Conservation (phyloP, 1,139 yeast genomes). For the Oligophagozyma castellii region DNA sequence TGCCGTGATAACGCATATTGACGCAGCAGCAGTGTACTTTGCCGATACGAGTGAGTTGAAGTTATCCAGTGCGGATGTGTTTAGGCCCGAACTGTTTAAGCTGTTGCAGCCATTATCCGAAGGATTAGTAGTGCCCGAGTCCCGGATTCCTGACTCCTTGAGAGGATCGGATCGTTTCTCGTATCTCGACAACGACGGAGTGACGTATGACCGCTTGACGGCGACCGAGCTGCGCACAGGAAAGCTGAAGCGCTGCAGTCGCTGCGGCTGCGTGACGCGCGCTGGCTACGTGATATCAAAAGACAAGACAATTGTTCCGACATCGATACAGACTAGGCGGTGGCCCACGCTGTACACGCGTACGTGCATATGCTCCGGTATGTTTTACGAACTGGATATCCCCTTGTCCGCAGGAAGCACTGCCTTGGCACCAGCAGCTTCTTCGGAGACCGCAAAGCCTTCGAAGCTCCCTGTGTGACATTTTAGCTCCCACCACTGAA, state of each 20-base stretch:
- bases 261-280: conserved; percentile 24
- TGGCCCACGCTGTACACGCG: conserved; percentile 26
- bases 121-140: conserved; percentile 17
- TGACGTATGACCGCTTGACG: conserved; percentile 20
- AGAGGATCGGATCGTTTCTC: conserved; percentile 14
- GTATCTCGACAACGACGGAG: conserved; percentile 18
- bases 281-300: conserved; percentile 22
- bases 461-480: too few relatives aligned
- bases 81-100: conserved; percentile 9
- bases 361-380: conserved; percentile 24
- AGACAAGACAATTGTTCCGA: conserved; percentile 22
- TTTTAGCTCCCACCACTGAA: too few relatives aligned
- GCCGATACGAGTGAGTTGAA: conserved; percentile 21
- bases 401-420: too few relatives aligned
- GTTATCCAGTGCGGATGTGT: conserved; percentile 19
- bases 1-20: conserved; percentile 19
- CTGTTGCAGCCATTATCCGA: conserved; percentile 16
- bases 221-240: conserved; percentile 10
- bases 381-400: conserved; percentile 18
- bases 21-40: conserved; percentile 21
- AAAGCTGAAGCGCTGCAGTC: conserved; percentile 22
- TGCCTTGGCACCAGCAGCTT: too few relatives aligned
- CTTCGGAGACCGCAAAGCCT: too few relatives aligned
- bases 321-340: conserved; percentile 22
- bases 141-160: conserved; percentile 6